Evolutionary conservation across 148 eudicot species (phyloP).

Genomic region (Camellia granthamiana): DNA sequence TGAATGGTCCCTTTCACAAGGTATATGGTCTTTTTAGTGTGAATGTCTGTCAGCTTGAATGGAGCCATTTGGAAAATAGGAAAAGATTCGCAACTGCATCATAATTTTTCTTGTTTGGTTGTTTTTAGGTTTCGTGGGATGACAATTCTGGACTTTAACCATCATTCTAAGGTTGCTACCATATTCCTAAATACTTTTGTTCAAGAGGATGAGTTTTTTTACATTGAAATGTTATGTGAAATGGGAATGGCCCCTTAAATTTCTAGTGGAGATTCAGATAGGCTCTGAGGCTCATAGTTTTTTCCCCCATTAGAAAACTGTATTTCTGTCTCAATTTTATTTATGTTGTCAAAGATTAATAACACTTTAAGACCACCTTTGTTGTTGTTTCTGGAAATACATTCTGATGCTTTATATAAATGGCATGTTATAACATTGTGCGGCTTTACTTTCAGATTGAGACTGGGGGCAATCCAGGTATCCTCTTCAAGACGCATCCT

Average conservation of each 20-base stretch:
- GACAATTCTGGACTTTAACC: neutral
- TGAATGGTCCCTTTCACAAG: neutral
- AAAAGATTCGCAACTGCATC: neutral
- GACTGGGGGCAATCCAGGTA: slow-evolving; percentile 69
- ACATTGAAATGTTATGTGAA: neutral
- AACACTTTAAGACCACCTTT: neutral
- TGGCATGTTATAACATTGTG: slow-evolving; percentile 1
- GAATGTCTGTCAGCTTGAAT: neutral
- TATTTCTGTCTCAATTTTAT: neutral
- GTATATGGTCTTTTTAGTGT: neutral
- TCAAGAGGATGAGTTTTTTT: neutral
- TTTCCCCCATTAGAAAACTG: neutral
- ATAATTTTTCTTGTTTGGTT: neutral
- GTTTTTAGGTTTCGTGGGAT: neutral
- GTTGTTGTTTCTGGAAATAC: neutral
- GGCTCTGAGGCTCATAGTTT: neutral
- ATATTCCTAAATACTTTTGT: neutral
- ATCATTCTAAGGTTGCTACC: neutral
- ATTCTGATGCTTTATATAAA: neutral
- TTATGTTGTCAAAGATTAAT: neutral
- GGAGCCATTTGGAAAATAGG: neutral
- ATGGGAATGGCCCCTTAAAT: neutral
- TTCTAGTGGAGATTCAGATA: neutral
- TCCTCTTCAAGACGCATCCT: slow-evolving; percentile 89
- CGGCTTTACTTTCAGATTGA: slow-evolving; percentile 56